Percentiles rank a stretch among this genome's conserved stretches.
These are phyloP conservation scores for Annona squamosa DNA, from an alignment of 164 flowering plant species.

Conservation along the genomic window DNA sequence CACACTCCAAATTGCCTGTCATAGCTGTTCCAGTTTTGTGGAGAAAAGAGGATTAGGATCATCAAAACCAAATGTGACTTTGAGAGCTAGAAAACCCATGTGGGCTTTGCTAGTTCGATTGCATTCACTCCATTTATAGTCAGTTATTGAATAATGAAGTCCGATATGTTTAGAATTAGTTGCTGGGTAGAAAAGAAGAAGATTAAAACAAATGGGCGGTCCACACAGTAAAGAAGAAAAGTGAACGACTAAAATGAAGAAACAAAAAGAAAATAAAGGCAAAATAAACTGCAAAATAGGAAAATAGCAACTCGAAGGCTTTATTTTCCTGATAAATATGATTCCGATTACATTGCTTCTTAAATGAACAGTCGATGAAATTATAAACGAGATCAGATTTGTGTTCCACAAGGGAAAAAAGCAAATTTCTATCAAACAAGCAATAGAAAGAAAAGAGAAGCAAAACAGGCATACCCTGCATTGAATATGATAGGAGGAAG, in stretches of 20 bases:
- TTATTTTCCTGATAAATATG: too few relatives aligned
- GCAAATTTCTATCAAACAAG: too few relatives aligned
- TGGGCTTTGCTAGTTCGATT: neutral
- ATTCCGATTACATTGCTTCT: too few relatives aligned
- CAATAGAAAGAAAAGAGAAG: too few relatives aligned
- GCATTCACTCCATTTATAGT: neutral
- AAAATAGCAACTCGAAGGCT: too few relatives aligned
- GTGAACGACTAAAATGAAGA: too few relatives aligned
- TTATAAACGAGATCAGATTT: too few relatives aligned
- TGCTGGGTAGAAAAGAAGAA: neutral
- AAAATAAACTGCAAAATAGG: too few relatives aligned
- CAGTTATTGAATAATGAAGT: neutral
- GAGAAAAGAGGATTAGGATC: neutral
- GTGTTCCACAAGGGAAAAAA: too few relatives aligned
- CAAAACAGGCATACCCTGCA: conserved; percentile 53
- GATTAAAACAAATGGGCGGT: neutral
- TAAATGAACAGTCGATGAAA: too few relatives aligned
- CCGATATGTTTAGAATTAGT: neutral
- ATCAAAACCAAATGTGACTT: neutral
- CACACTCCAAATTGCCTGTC: too few relatives aligned
- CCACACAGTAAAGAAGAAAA: neutral
- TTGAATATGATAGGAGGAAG: conserved; percentile 80
- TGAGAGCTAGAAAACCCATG: neutral
- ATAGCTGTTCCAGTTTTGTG: neutral
- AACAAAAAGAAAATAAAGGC: too few relatives aligned